phyloP scores from a whole-genome alignment of 345 rosid genomes.

The Pugionium cornutum region DNA sequence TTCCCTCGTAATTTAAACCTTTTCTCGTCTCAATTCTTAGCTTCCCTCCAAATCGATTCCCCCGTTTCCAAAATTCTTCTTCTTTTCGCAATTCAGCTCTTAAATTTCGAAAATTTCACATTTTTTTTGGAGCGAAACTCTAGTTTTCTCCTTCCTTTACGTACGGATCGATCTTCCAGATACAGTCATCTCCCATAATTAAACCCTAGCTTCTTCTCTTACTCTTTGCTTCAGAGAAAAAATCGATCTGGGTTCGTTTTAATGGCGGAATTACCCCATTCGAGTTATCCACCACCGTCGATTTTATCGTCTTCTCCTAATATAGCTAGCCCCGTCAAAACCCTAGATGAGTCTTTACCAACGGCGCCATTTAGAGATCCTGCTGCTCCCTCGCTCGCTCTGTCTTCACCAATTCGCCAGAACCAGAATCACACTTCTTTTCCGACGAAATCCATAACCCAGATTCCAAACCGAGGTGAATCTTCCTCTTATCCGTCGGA shows the following conservation, averaged over 20 bases:
- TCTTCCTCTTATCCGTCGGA: background rate
- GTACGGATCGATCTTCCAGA: background rate
- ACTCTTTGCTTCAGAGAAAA: background rate
- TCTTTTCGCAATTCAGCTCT: background rate
- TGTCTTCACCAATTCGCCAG: conserved; percentile 23
- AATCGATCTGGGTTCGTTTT: background rate
- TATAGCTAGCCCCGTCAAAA: conserved; percentile 11
- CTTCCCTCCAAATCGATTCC: conserved; percentile 37
- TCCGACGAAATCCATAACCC: background rate
- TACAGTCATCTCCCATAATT: background rate
- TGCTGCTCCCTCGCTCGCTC: conserved; percentile 10
- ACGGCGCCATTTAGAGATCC: conserved; percentile 20
- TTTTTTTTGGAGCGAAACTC: conserved; percentile 28
- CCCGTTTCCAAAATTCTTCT: background rate
- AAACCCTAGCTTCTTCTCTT: conserved; percentile 28
- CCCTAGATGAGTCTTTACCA: conserved; percentile 32
- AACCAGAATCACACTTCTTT: conserved; percentile 21
- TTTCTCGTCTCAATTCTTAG: background rate
- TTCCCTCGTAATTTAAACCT: conserved; percentile 41
- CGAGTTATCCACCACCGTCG: conserved; percentile 3
- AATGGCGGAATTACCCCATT: conserved; percentile 14
- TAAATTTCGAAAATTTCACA: background rate
- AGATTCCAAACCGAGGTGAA: conserved; percentile 8
- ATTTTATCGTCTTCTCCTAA: background rate
- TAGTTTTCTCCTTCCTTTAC: background rate